Percentiles rank a stretch among this genome's conserved stretches.
phyloP scores from a whole-genome alignment of 495 filamentous ascomycete genomes.

The Aspergillus olivimuriae region DNA sequence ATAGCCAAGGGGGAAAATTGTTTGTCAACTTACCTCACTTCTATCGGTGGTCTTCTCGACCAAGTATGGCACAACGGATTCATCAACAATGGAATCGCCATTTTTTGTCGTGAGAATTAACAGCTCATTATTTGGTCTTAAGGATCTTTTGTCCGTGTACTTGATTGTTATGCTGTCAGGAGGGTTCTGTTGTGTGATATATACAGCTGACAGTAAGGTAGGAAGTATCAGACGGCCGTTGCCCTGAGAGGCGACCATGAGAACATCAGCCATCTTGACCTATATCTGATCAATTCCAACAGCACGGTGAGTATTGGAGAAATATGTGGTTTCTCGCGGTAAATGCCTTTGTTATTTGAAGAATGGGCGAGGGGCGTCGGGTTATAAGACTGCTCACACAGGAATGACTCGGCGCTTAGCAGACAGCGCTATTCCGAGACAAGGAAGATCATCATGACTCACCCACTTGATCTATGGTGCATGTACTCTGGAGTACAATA shows the following conservation, averaged over 20 bases:
- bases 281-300: too few relatives aligned
- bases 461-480: too few relatives aligned
- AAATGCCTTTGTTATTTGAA: too few relatives aligned
- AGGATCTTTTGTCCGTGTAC: slow-evolving; percentile 4
- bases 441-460: too few relatives aligned
- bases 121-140: slow-evolving; percentile 3
- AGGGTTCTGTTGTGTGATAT: neutral
- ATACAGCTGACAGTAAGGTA: slow-evolving; percentile 1
- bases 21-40: neutral
- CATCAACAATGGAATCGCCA: neutral
- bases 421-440: too few relatives aligned
- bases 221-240: slow-evolving; percentile 3
- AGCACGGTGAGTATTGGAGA: too few relatives aligned
- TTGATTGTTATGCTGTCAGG: slow-evolving; percentile 1
- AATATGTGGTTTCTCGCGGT: too few relatives aligned
- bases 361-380: too few relatives aligned
- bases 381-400: too few relatives aligned
- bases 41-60: neutral
- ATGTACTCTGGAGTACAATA: too few relatives aligned
- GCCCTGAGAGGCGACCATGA: slow-evolving; percentile 6
- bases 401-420: too few relatives aligned
- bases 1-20: slow-evolving; percentile 3
- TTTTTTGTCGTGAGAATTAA: slow-evolving; percentile 1
- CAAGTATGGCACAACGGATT: slow-evolving; percentile 3
- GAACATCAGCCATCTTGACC: too few relatives aligned